A percentile compares a stretch with the other conserved stretches of the same genome.
Conservation (phyloP, 495 filamentous ascomycete genomes). For the Peziza echinospora region DNA sequence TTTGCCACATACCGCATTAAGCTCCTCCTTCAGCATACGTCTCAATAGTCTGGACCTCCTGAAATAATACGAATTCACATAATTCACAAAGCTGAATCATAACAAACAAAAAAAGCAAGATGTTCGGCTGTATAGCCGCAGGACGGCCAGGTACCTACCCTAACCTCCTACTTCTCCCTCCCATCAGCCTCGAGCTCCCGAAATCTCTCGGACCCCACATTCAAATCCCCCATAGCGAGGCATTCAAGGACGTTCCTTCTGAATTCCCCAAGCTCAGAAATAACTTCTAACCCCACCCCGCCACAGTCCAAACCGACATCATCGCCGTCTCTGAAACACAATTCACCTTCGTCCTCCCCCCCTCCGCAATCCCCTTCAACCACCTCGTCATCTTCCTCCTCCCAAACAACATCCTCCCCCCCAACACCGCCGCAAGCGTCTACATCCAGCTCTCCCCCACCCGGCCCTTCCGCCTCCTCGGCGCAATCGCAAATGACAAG, state of each 20-base stretch:
- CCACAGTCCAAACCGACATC: conserved; percentile 40
- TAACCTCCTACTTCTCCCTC: conserved; percentile 27
- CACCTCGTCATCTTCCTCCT: conserved; percentile 82
- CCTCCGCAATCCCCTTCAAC: conserved; percentile 36
- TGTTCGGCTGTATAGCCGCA: conserved; percentile 22
- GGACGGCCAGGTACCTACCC: conserved; percentile 15
- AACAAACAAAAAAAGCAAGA: too few species aligned
- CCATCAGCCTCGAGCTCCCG: conserved; percentile 11
- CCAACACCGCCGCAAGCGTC: conserved; percentile 62
- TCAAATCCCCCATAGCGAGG: conserved; percentile 1
- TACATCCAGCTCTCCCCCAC: conserved; percentile 49
- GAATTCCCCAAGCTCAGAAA: conserved; percentile 6
- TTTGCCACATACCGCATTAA: too few species aligned
- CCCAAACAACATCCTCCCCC: conserved; percentile 52
- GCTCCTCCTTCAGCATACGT: too few species aligned
- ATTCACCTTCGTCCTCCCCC: conserved; percentile 42
- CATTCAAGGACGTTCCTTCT: conserved; percentile 27
- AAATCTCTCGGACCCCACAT: neutral
- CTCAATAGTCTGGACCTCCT: too few species aligned
- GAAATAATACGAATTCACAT: too few species aligned
- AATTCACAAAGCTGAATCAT: too few species aligned
- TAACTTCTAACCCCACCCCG: conserved; percentile 18
- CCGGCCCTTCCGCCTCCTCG: conserved; percentile 54
- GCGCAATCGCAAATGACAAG: conserved; percentile 70
- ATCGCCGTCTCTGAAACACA: conserved; percentile 39